Evolutionary conservation across 331 rosid genomes (phyloP), one percentile per base, ranked within the genome.

Genomic region (Rosa hybrid): DNA sequence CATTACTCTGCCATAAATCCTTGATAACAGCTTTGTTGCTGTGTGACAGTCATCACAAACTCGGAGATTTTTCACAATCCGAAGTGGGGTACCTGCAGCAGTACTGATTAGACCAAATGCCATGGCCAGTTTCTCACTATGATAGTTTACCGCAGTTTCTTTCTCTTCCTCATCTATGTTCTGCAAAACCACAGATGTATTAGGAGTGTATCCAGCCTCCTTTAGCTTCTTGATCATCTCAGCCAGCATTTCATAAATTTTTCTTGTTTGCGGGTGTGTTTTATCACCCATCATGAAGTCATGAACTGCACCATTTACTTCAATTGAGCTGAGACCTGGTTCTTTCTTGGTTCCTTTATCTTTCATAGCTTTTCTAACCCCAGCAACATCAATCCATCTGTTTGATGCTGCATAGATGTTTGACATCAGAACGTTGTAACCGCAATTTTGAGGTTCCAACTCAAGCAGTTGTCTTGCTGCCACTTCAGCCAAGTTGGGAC

Each of bases 61-160:
- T 71, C 97, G 77, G 72, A 91, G 91, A 75, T 90, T 91, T 89
- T 91, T 91, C 54, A 87, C 84, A 14, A 90, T 81, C 68, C 92
- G 80, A 68, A 91, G 81, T 2, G 94, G 87, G 21, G 80, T 84
- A 68, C 91, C 87, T 1, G 87, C 84, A 65, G 81, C 82, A 12
- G 92, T 86, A 73, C 86, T 78, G 75, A 90, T 84, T 25, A 90
- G 89, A 7, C 97, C 93, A 75, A 88, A 91, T 16, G 96, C 96
- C 87, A 85, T 85, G 12, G 96, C 96, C 63, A 91, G 79, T 81
- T 84, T 91, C 77, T 90, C 97, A 68, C 97, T 90, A 21, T 91
- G 93, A 76, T 85, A 88, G 64, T 76, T 84, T 0, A 91, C 85
- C 7, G 84, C 80, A 11, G 77, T 83, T 80, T 88, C 97, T 75